Evolutionary conservation across 2,329 filamentous ascomycete species (phyloP).

Genomic region (Phialophora expanda): DNA sequence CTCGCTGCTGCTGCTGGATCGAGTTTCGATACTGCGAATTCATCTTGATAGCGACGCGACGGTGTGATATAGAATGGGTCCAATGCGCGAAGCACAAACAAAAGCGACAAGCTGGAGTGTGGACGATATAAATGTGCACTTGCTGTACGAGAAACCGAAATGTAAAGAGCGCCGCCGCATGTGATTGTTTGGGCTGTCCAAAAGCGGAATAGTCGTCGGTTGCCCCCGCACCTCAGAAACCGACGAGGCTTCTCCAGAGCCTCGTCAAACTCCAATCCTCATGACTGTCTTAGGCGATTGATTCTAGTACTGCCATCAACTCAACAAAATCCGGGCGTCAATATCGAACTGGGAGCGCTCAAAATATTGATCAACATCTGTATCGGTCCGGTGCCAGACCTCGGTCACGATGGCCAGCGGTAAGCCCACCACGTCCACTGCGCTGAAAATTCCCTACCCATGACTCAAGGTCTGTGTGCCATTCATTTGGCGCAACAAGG

Average conservation of each 20-base stretch:
- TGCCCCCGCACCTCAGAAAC: conserved; percentile 9
- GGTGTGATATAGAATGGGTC: not conserved
- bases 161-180: not conserved
- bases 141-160: not conserved
- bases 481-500: not conserved
- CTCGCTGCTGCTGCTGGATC: conserved; percentile 52
- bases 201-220: conserved; percentile 16
- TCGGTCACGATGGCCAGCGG: conserved; percentile 1
- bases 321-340: not conserved
- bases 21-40: conserved; percentile 57
- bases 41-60: conserved; percentile 50
- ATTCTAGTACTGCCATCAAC: not conserved
- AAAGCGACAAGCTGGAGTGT: not conserved
- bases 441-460: conserved; percentile 1
- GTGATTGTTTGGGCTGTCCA: conserved; percentile 11
- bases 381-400: not conserved
- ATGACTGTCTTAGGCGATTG: not conserved
- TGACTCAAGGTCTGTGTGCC: conserved; percentile 13
- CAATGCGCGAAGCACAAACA: not conserved
- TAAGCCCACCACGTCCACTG: conserved; percentile 2
- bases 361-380: not conserved
- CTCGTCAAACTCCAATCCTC: conserved; percentile 1
- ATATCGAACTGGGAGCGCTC: not conserved
- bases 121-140: not conserved
- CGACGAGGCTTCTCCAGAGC: conserved; percentile 17